Conservation (phyloP, 2,329 filamentous ascomycete genomes). For the Ophioceras dolichostomum region DNA sequence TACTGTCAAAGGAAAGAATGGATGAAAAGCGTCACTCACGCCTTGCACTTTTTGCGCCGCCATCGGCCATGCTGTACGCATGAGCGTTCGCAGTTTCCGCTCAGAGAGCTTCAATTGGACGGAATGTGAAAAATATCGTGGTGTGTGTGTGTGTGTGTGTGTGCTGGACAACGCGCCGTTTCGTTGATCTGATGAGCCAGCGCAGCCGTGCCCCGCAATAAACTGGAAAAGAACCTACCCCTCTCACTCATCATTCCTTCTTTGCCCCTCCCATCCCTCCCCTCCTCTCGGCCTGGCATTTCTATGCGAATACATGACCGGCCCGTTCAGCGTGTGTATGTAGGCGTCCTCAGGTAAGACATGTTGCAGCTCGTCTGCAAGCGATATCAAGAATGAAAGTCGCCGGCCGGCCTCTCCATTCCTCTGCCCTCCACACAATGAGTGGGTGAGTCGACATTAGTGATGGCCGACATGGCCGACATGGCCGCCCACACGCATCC, state of each 20-base stretch:
- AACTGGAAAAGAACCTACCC: background rate
- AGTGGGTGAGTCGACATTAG: background rate
- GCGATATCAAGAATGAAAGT: background rate
- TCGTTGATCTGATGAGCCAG: no score
- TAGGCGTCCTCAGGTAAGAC: background rate
- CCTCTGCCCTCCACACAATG: no score
- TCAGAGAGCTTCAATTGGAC: background rate
- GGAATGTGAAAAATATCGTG: background rate
- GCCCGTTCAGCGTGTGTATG: no score
- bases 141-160: no score
- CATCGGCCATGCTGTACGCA: background rate
- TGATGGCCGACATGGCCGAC: background rate
- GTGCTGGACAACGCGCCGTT: no score
- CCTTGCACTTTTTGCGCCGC: no score
- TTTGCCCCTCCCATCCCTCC: background rate
- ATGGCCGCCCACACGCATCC: no score
- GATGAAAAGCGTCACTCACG: background rate
- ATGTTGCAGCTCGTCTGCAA: background rate
- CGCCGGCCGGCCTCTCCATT: background rate
- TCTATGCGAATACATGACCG: no score
- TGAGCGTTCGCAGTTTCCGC: background rate
- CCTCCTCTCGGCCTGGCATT: background rate
- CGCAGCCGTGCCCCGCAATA: no score
- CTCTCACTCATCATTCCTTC: background rate
- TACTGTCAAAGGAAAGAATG: background rate